phyloP scores from a whole-genome alignment of 2,329 filamentous ascomycete genomes.

The Fusarium foetens region DNA sequence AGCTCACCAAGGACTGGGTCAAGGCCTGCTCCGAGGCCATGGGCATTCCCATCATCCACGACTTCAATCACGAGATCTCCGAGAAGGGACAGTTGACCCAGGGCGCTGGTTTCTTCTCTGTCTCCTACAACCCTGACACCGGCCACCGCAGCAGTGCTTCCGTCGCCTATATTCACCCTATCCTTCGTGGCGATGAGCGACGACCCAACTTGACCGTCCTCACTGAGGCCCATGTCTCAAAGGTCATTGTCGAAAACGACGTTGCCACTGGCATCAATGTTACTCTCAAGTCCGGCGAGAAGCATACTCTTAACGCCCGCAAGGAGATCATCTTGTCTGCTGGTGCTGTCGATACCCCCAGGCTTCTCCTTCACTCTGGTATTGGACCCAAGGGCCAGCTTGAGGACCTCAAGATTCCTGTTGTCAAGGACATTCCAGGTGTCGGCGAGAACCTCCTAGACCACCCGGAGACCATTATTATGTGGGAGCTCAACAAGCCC shows the following conservation, averaged over 20 bases:
- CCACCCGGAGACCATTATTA: conserved; percentile 69
- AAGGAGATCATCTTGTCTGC: conserved; percentile 83
- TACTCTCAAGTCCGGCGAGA: conserved; percentile 64
- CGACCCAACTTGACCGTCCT: conserved; percentile 86
- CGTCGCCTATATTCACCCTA: conserved; percentile 93
- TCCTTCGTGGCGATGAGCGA: conserved; percentile 83
- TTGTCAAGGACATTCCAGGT: conserved; percentile 67
- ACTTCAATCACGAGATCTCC: conserved; percentile 89
- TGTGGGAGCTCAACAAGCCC: conserved; percentile 82
- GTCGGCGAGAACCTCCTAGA: conserved; percentile 71
- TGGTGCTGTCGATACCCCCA: conserved; percentile 83
- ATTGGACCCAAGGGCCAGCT: conserved; percentile 66
- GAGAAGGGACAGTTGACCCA: conserved; percentile 76
- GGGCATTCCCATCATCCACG: conserved; percentile 80
- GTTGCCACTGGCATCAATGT: conserved; percentile 79
- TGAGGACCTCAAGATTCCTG: conserved; percentile 61
- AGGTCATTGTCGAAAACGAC: conserved; percentile 76
- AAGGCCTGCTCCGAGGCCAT: conserved; percentile 81
- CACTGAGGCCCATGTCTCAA: conserved; percentile 88
- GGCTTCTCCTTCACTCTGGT: conserved; percentile 68
- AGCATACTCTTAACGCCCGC: conserved; percentile 69
- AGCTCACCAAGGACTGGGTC: conserved; percentile 92
- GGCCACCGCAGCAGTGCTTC: conserved; percentile 86
- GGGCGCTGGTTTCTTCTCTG: conserved; percentile 89
- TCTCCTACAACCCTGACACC: conserved; percentile 91